phyloP scores from a whole-genome alignment of 208 protist genomes.

The Acanthamoeba lugdunensis region DNA sequence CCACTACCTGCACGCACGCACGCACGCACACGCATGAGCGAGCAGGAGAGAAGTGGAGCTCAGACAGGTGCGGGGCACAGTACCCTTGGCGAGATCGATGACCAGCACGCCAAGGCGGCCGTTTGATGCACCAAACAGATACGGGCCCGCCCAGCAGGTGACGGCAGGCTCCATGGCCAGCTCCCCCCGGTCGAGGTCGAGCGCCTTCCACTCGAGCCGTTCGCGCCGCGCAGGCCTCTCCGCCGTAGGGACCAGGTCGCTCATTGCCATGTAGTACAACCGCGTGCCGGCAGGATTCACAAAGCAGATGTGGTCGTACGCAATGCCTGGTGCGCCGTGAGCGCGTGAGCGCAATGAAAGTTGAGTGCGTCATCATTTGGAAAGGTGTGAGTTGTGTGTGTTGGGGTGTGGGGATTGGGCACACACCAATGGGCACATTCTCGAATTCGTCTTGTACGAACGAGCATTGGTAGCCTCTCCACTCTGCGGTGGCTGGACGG shows the following conservation, averaged over 20 bases:
- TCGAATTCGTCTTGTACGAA: too few relatives aligned
- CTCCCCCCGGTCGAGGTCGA: neutral
- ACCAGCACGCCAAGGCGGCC: neutral
- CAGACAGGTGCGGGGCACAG: neutral
- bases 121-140: neutral
- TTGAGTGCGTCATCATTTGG: too few relatives aligned
- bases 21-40: neutral
- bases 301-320: neutral
- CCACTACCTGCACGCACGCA: neutral
- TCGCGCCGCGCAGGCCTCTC: neutral
- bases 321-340: neutral
- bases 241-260: neutral
- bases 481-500: neutral
- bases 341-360: too few relatives aligned
- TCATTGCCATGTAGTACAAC: neutral
- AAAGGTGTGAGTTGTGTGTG: too few relatives aligned
- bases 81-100: neutral
- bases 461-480: neutral
- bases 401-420: too few relatives aligned
- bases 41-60: too few relatives aligned
- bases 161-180: neutral
- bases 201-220: neutral
- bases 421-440: neutral
- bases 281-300: too few relatives aligned
- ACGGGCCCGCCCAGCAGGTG: neutral